Conservation (phyloP, 2,329 filamentous ascomycete genomes). For the Aureobasidium melanogenum region DNA sequence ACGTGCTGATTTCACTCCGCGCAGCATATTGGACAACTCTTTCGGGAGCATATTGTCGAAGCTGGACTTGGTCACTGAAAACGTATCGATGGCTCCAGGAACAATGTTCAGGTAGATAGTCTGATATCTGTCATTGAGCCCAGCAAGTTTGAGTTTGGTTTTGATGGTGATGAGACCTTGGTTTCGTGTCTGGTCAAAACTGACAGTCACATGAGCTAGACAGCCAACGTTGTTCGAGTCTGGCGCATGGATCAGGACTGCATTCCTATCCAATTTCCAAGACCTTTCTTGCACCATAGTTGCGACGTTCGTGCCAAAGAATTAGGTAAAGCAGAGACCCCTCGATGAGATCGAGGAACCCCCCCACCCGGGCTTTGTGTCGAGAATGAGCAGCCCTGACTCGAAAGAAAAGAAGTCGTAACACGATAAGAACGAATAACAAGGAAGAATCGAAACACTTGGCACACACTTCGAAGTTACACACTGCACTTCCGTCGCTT, state of each 20-base stretch:
- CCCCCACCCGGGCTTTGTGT: constrained; percentile 6
- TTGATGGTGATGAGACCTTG: background rate
- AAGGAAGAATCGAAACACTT: background rate
- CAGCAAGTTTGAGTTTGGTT: background rate
- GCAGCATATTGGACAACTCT: background rate
- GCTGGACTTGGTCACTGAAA: background rate
- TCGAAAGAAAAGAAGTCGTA: background rate
- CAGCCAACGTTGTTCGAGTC: background rate
- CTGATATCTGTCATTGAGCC: background rate
- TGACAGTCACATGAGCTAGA: background rate
- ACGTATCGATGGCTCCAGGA: background rate
- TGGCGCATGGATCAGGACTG: background rate
- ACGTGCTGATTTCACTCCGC: background rate
- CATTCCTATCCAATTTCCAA: background rate
- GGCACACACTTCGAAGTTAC: background rate
- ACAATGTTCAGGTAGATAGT: background rate
- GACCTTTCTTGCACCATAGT: background rate
- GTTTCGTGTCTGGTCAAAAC: background rate
- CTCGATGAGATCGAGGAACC: background rate
- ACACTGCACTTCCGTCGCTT: background rate
- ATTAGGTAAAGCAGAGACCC: background rate
- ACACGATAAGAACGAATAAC: background rate
- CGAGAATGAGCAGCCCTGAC: constrained; percentile 6
- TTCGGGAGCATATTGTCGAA: background rate
- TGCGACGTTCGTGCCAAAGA: background rate